A percentile compares a stretch with the other conserved stretches of the same genome.
These are phyloP conservation scores for Theobroma grandiflorum DNA, from an alignment of 441 rosid genomes.

Conservation along the genomic window DNA sequence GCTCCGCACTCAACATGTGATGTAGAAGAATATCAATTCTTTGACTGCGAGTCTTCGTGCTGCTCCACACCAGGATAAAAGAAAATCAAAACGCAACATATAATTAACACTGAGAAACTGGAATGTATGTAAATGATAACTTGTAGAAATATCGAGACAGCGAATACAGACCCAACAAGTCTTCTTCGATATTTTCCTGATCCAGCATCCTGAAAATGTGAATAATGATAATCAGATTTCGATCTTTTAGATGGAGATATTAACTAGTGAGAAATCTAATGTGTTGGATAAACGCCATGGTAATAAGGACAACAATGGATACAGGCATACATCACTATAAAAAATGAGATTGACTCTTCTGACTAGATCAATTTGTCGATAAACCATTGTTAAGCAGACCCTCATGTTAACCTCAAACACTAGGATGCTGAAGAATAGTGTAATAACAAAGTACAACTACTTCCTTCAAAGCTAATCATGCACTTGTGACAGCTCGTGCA, in stretches of 20 bases:
- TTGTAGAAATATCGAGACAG: conserved; percentile 16
- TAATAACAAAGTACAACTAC: background rate
- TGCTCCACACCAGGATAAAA: conserved; percentile 43
- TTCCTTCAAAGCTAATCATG: background rate
- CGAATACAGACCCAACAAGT: conserved; percentile 66
- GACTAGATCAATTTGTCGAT: background rate
- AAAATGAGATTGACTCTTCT: conserved; percentile 8
- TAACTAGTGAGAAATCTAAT: conserved; percentile 1
- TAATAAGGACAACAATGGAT: background rate
- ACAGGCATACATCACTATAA: background rate
- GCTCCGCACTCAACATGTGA: conserved; percentile 83
- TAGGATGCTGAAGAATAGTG: background rate
- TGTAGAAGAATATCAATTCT: conserved; percentile 94
- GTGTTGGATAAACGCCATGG: conserved; percentile 7
- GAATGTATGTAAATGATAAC: background rate
- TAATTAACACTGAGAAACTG: background rate
- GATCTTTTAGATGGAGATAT: background rate
- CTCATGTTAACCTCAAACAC: background rate
- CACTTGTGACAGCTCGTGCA: too few relatives aligned
- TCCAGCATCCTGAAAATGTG: conserved; percentile 54
- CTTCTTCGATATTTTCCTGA: conserved; percentile 50
- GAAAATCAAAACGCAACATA: background rate
- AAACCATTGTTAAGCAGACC: background rate
- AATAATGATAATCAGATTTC: conserved; percentile 26
- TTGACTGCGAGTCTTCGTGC: conserved; percentile 89